phyloP scores from a whole-genome alignment of 306 rosid species.

The Erythrophleum fordii region DNA sequence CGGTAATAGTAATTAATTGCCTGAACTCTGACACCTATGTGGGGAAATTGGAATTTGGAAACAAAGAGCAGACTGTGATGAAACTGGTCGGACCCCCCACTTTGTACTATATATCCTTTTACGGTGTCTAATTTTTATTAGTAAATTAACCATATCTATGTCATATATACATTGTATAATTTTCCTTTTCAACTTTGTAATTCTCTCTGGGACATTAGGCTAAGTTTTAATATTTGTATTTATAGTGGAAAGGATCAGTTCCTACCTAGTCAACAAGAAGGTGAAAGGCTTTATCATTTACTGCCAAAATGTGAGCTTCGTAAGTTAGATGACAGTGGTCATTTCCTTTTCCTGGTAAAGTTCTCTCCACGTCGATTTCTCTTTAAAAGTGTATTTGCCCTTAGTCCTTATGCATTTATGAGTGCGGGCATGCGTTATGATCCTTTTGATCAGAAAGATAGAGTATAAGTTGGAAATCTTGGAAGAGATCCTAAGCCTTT shows the following conservation, averaged over 20 bases:
- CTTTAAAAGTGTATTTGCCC: not conserved
- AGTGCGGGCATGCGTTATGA: conserved; percentile 10
- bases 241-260: conserved; percentile 76
- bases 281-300: conserved; percentile 52
- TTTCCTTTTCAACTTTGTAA: conserved; percentile 30
- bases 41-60: not conserved
- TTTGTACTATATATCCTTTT: not conserved
- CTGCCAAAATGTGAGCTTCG: conserved; percentile 67
- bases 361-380: conserved; percentile 30
- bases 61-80: not conserved
- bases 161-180: not conserved
- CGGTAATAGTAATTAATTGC: conserved; percentile 25
- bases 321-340: conserved; percentile 67
- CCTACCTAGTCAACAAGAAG: conserved; percentile 76
- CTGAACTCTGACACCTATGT: not conserved
- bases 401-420: not conserved
- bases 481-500: conserved; percentile 10
- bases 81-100: conserved; percentile 14
- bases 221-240: conserved; percentile 43
- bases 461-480: conserved; percentile 23
- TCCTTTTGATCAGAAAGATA: conserved; percentile 26
- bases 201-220: conserved; percentile 25
- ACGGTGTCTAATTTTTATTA: conserved; percentile 4
- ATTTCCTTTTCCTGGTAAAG: conserved; percentile 82
- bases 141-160: conserved; percentile 6